Percentiles rank a stretch among this genome's conserved stretches.
These are phyloP conservation scores for Caryopteris hybrid DNA, from an alignment of 305 asterid species.

Conservation along the genomic window DNA sequence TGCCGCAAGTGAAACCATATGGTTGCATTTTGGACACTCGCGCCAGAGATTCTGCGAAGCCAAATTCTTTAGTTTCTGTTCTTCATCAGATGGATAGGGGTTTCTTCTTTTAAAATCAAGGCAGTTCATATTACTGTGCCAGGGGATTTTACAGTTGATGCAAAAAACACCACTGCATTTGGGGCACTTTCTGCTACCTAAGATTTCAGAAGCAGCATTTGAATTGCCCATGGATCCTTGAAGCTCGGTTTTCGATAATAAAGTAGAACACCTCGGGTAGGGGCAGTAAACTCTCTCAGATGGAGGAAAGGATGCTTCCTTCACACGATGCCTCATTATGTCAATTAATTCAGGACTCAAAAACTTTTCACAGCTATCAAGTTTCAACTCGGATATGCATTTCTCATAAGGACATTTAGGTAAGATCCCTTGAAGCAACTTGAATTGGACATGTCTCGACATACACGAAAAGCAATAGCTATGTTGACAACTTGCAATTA, in stretches of 20 bases:
- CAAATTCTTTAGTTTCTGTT: slow-evolving; percentile 39
- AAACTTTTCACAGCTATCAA: slow-evolving; percentile 48
- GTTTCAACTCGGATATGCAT: slow-evolving; percentile 36
- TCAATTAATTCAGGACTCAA: slow-evolving; percentile 48
- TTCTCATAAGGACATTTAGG: slow-evolving; percentile 58
- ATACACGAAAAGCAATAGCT: slow-evolving; percentile 51
- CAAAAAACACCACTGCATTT: slow-evolving; percentile 48
- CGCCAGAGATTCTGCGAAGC: slow-evolving; percentile 50
- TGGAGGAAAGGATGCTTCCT: slow-evolving; percentile 53
- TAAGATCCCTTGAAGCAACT: slow-evolving; percentile 50
- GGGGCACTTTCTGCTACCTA: slow-evolving; percentile 30
- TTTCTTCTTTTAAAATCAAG: slow-evolving; percentile 16
- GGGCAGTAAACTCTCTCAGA: slow-evolving; percentile 56
- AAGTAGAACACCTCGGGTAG: slow-evolving; percentile 43
- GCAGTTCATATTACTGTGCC: slow-evolving; percentile 50
- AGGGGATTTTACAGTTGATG: slow-evolving; percentile 51
- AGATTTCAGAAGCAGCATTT: neutral
- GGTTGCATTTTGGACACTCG: slow-evolving; percentile 49
- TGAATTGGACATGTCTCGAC: slow-evolving; percentile 51
- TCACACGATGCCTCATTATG: slow-evolving; percentile 42
- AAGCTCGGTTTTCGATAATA: slow-evolving; percentile 41
- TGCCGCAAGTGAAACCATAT: slow-evolving; percentile 53
- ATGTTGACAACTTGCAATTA: slow-evolving; percentile 41
- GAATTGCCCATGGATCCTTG: neutral
- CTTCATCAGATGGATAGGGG: slow-evolving; percentile 34